Evolutionary conservation across 2,329 filamentous ascomycete species (phyloP).

Genomic region (Ciborinia camelliae): DNA sequence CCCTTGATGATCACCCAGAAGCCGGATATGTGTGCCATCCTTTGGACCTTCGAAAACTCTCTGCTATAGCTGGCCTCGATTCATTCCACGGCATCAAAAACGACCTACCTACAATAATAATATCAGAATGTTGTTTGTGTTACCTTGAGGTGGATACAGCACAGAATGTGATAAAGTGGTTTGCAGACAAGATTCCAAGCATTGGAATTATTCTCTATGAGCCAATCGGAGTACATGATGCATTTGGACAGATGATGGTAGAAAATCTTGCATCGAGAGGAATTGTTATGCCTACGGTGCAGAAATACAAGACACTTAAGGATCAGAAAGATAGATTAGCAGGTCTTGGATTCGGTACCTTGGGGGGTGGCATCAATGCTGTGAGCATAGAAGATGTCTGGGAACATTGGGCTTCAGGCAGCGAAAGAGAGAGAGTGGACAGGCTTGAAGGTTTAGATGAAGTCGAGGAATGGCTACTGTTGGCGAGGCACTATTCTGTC

Average conservation of each 20-base stretch:
- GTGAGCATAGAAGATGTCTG: conserved; percentile 68
- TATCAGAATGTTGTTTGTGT: conserved; percentile 94
- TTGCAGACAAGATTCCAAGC: conserved; percentile 49
- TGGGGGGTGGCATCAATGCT: conserved; percentile 48
- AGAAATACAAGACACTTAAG: conserved; percentile 63
- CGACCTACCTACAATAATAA: conserved; percentile 71
- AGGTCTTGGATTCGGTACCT: conserved; percentile 58
- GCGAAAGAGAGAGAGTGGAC: conserved; percentile 78
- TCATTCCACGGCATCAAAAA: conserved; percentile 48
- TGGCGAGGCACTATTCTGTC: conserved; percentile 86
- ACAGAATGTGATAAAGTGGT: conserved; percentile 60
- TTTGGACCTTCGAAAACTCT: conserved; percentile 36
- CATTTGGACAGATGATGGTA: conserved; percentile 91
- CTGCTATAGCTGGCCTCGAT: conserved; percentile 20
- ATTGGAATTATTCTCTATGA: conserved; percentile 78
- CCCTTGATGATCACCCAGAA: conserved; percentile 22
- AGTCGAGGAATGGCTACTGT: conserved; percentile 85
- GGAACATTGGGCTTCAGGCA: conserved; percentile 65
- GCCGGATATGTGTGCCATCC: conserved; percentile 49
- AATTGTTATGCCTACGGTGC: conserved; percentile 80
- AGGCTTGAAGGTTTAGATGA: conserved; percentile 86
- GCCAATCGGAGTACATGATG: conserved; percentile 75
- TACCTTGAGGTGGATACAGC: conserved; percentile 72
- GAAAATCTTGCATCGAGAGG: conserved; percentile 78
- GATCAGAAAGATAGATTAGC: conserved; percentile 67